Base-by-base conservation (phyloP, 2,329 filamentous ascomycete species). In the Leptodontidium sp. region DNA sequence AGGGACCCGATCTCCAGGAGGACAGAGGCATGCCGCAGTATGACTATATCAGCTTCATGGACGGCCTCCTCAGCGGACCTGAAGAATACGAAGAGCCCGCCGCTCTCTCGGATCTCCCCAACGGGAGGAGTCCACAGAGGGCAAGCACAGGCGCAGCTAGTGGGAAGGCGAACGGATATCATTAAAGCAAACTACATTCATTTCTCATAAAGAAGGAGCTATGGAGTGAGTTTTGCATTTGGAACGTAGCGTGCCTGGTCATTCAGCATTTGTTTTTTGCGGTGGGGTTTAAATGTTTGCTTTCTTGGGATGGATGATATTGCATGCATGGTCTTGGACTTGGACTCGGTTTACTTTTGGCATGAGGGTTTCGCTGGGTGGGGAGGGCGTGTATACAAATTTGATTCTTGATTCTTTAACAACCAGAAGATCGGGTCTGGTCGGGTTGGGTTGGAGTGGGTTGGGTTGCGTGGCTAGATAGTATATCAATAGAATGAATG, bases 41-140 rank as follows among this genome's bases (percentile, higher is more conserved):
- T 80, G 96, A 99, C 81, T 99, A 99, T 82, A 94, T 98, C 73
- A 90, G 88, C 72, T 99, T 98, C 80, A 99, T 99, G 96, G 91
- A 98, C 80, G 92, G 91, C 78, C 85, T 96, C 81, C 92, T 94
- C 14, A 69, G 71, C 57, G 74, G 72, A 43, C 74, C 73, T 14
- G 69, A 73, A n/a, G 71, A 71, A 45, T 64, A 61, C 1, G 62
- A 72, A 26, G 66, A 67, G 38, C 70, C 67, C 49, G 32, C 61
- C 32, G 72, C 73, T 15, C 61, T 75, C 17, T 61, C 66, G 15
- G 75, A 76, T 61, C 63, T 77, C 24, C 66, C 73, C 24, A 77
- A 78, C 61, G 77, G 77, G 4, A 69, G 72, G 50, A 74, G 35
- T 52, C 71, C 70, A 17, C 71, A 74, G 29, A 69, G 72, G 49